phyloP scores from a whole-genome alignment of 2,329 filamentous ascomycete genomes.

The Sphaerulina musiva region DNA sequence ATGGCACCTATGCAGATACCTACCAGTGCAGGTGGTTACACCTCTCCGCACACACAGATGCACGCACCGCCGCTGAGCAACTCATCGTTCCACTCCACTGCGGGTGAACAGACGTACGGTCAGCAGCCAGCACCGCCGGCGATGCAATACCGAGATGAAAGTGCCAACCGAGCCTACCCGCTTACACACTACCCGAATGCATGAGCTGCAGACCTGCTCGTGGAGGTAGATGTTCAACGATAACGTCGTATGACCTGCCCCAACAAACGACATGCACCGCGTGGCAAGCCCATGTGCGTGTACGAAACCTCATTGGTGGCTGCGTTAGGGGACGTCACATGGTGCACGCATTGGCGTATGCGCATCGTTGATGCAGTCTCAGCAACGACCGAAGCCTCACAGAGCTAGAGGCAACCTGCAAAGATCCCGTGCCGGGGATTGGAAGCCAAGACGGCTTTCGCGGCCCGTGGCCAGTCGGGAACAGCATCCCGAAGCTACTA shows the following conservation, averaged over 20 bases:
- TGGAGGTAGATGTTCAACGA: too few species aligned
- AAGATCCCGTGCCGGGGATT: too few species aligned
- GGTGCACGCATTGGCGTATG: too few species aligned
- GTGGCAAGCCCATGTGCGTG: neutral
- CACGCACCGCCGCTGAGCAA: constrained; percentile 24
- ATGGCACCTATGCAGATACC: constrained; percentile 23
- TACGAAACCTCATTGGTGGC: too few species aligned
- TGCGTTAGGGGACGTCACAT: too few species aligned
- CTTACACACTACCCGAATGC: constrained; percentile 25
- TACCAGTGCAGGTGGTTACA: constrained; percentile 18
- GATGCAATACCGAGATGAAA: constrained; percentile 25
- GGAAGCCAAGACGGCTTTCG: too few species aligned
- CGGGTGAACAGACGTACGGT: constrained; percentile 21
- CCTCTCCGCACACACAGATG: constrained; percentile 24
- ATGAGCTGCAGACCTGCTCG: constrained; percentile 1
- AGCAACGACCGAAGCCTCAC: too few species aligned
- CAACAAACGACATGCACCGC: neutral
- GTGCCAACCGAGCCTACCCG: constrained; percentile 20
- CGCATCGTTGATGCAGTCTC: too few species aligned
- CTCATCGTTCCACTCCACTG: constrained; percentile 19
- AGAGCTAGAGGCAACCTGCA: too few species aligned
- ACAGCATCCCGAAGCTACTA: too few species aligned
- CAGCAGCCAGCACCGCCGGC: constrained; percentile 16
- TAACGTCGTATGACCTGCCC: neutral
- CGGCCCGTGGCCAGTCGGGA: too few species aligned